Percentiles rank a stretch among this genome's conserved stretches.
These are phyloP conservation scores for Linanthus parryae DNA, from an alignment of 148 eudicot genomes.

Conservation along the genomic window DNA sequence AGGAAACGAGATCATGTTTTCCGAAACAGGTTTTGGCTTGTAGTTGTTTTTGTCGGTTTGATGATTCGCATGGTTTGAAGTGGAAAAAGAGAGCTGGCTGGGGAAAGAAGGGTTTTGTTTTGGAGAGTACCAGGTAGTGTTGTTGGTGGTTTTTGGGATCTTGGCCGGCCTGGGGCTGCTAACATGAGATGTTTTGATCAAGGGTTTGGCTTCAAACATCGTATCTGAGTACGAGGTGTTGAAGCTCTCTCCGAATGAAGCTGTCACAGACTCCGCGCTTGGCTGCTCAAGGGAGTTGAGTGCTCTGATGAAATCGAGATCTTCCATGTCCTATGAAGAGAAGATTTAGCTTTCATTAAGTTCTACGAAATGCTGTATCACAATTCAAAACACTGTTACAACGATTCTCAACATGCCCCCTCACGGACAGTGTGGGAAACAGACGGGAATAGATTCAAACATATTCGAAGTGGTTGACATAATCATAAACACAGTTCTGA, in stretches of 20 bases:
- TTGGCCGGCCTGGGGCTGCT: slow-evolving; percentile 20
- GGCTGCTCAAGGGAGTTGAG: slow-evolving; percentile 44
- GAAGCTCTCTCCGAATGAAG: slow-evolving; percentile 22
- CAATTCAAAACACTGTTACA: too few species aligned
- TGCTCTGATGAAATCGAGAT: too few species aligned
- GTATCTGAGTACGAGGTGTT: slow-evolving; percentile 20
- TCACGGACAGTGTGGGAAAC: too few species aligned
- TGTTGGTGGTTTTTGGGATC: slow-evolving; percentile 17
- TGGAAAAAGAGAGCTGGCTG: slow-evolving; percentile 22
- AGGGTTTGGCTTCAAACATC: slow-evolving; percentile 19
- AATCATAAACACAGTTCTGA: too few species aligned
- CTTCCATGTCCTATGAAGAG: too few species aligned
- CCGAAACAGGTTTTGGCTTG: slow-evolving; percentile 21
- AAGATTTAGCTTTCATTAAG: too few species aligned
- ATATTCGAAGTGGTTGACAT: too few species aligned
- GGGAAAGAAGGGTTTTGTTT: slow-evolving; percentile 14
- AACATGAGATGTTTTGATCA: slow-evolving; percentile 11
- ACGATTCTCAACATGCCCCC: too few species aligned
- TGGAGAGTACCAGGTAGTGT: slow-evolving; percentile 15
- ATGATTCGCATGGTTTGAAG: slow-evolving; percentile 17
- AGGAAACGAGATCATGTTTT: slow-evolving; percentile 12
- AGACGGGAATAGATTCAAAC: too few species aligned
- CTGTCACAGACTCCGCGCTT: slow-evolving; percentile 10
- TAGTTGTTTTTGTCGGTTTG: slow-evolving; percentile 28
- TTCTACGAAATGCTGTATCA: too few species aligned